Evolutionary conservation across 2,329 filamentous ascomycete genomes (phyloP).

Genomic region (Madurella fahalii): DNA sequence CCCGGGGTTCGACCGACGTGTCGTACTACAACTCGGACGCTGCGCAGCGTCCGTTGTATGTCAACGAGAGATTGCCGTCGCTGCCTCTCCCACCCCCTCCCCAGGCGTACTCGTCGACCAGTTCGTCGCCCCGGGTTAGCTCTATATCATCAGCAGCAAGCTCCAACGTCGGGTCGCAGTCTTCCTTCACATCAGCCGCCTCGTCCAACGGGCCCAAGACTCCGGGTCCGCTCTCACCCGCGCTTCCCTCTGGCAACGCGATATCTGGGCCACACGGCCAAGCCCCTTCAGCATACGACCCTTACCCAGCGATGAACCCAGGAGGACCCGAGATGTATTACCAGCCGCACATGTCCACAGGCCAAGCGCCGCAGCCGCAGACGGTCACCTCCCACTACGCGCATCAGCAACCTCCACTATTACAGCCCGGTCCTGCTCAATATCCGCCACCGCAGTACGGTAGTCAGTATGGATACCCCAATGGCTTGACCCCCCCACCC

Average conservation of each 20-base stretch:
- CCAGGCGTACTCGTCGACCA: conserved; percentile 66
- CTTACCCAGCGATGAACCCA: conserved; percentile 71
- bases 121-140: conserved; percentile 70
- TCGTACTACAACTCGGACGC: conserved; percentile 66
- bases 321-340: conserved; percentile 82
- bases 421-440: conserved; percentile 67
- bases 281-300: conserved; percentile 38
- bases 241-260: conserved; percentile 49
- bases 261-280: conserved; percentile 40
- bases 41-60: conserved; percentile 61
- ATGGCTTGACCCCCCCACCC: conserved; percentile 77
- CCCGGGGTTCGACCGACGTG: conserved; percentile 70
- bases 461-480: conserved; percentile 67
- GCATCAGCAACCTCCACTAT: conserved; percentile 70
- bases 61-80: conserved; percentile 68
- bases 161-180: conserved; percentile 50
- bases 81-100: conserved; percentile 66
- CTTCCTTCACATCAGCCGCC: conserved; percentile 51
- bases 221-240: conserved; percentile 57
- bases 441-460: conserved; percentile 65
- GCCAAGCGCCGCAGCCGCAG: conserved; percentile 69
- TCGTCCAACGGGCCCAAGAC: conserved; percentile 67
- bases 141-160: conserved; percentile 62
- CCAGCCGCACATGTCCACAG: conserved; percentile 70
- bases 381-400: conserved; percentile 71